Percentiles rank a stretch among this genome's conserved stretches.
These are phyloP conservation scores for Naegleria lovaniensis DNA, from an alignment of 208 protist genomes.

Conservation along the genomic window DNA sequence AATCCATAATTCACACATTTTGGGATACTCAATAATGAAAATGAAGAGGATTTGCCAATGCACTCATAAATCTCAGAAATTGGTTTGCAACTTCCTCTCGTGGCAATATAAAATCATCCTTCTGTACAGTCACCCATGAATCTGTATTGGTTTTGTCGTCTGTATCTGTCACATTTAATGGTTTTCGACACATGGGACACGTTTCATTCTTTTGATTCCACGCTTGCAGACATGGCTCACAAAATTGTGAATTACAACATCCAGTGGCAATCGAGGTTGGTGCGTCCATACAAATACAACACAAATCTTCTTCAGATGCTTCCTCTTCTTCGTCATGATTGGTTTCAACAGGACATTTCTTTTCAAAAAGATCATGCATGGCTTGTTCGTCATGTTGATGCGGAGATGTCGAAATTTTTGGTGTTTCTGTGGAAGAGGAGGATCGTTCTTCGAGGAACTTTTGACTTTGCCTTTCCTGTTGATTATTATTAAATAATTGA, in stretches of 20 bases:
- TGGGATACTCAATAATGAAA: no score
- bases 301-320: neutral
- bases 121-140: neutral
- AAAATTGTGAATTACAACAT: neutral
- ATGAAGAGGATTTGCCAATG: neutral
- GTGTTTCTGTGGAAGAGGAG: neutral
- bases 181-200: neutral
- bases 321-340: neutral
- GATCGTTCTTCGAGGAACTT: neutral
- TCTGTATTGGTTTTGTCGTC: neutral
- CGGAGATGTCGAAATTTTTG: no score
- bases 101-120: neutral
- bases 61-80: neutral
- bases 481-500: neutral
- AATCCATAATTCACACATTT: no score
- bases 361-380: no score
- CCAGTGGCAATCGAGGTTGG: neutral
- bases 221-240: neutral
- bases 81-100: neutral
- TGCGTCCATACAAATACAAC: neutral
- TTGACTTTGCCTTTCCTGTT: neutral
- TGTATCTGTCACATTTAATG: neutral
- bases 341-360: no score
- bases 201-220: neutral
- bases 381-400: no score